Percentiles rank a stretch among this genome's conserved stretches.
phyloP scores from a whole-genome alignment of 164 flowering plant genomes.

The Euptelea pleiosperma region DNA sequence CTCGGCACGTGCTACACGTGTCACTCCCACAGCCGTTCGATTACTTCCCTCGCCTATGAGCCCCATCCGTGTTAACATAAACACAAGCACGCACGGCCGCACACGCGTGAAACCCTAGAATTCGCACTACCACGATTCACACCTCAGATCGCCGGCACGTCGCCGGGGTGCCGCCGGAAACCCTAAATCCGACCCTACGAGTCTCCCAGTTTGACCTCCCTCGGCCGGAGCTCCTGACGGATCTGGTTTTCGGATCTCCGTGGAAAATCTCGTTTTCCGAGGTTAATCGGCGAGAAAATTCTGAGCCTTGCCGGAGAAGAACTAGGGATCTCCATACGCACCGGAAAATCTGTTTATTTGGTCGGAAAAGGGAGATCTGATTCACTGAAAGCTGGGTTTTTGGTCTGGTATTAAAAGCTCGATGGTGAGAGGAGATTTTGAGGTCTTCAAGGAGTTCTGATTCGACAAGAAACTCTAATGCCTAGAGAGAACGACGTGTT shows the following conservation, averaged over 20 bases:
- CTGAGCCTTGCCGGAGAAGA: neutral
- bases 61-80: slow-evolving; percentile 28
- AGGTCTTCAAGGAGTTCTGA: neutral
- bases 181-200: neutral
- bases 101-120: slow-evolving; percentile 36
- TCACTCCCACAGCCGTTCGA: slow-evolving; percentile 16
- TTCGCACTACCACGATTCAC: slow-evolving; percentile 8
- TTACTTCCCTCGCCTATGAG: slow-evolving; percentile 13
- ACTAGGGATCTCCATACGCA: neutral
- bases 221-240: neutral
- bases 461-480: neutral
- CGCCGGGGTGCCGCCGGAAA: slow-evolving; percentile 14
- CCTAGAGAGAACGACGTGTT: neutral
- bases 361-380: slow-evolving; percentile 2
- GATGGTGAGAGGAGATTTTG: neutral
- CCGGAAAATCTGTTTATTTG: neutral
- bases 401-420: neutral
- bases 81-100: slow-evolving; percentile 30
- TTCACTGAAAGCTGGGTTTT: too few relatives aligned
- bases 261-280: too few relatives aligned
- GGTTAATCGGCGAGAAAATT: too few relatives aligned
- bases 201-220: too few relatives aligned
- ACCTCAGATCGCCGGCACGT: slow-evolving; percentile 14
- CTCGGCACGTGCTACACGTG: slow-evolving; percentile 31
- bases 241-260: neutral